Conservation (phyloP, 192 early-diverging fungal species). For the Coemansia sp. region DNA sequence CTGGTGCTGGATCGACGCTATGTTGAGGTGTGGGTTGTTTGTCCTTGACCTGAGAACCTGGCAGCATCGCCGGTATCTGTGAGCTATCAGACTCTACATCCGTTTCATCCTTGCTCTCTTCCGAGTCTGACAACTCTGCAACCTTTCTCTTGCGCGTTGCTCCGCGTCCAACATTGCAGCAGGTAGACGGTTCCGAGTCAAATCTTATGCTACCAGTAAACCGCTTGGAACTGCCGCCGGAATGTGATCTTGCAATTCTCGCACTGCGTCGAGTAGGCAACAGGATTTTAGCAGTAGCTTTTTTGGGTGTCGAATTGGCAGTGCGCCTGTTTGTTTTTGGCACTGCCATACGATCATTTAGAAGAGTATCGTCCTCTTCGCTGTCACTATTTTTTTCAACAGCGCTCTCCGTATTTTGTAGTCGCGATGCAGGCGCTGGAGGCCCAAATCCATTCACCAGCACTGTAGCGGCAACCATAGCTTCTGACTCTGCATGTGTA, state of each 20-base stretch:
- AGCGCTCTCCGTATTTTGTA: too few relatives aligned
- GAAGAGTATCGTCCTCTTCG: too few relatives aligned
- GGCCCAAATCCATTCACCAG: too few relatives aligned
- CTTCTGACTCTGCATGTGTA: neutral
- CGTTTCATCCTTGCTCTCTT: neutral
- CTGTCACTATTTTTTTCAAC: too few relatives aligned
- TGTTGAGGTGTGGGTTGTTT: neutral
- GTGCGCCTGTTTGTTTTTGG: too few relatives aligned
- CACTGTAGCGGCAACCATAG: neutral
- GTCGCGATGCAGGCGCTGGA: too few relatives aligned
- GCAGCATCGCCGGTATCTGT: neutral
- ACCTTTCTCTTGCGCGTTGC: neutral
- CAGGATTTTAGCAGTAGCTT: neutral
- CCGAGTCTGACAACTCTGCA: neutral
- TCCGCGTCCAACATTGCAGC: neutral
- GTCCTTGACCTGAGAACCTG: neutral
- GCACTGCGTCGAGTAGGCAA: slow-evolving; percentile 3
- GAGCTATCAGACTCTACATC: neutral
- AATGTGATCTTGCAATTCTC: neutral
- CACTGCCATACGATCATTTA: too few relatives aligned
- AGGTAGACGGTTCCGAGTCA: neutral
- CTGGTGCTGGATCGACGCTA: neutral
- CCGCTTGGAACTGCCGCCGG: neutral
- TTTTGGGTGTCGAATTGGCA: too few relatives aligned
- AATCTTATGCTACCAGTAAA: neutral